A percentile compares a stretch with the other conserved stretches of the same genome.
Conservation (phyloP, 768 basidiomycete genomes). For the Kwoniella shandongensis region DNA sequence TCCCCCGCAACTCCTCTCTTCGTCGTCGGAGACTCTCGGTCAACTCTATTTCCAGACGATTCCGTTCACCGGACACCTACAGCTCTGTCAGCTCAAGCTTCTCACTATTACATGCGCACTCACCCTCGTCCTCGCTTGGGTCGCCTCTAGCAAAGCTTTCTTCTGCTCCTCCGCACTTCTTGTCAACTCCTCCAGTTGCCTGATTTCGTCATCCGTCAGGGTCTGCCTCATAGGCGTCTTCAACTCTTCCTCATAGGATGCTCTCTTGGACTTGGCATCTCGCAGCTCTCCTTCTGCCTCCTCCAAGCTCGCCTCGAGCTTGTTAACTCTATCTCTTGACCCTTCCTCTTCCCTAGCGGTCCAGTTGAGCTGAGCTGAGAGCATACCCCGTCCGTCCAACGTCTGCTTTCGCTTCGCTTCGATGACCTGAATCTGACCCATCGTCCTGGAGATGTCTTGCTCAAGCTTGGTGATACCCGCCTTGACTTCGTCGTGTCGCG, state of each 20-base stretch:
- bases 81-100: slow-evolving; percentile 1
- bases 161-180: slow-evolving; percentile 74
- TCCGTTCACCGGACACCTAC: slow-evolving; percentile 73
- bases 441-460: slow-evolving; percentile 76
- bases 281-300: slow-evolving; percentile 73
- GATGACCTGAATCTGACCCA: slow-evolving; percentile 71
- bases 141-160: slow-evolving; percentile 68
- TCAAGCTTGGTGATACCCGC: slow-evolving; percentile 68
- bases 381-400: slow-evolving; percentile 65
- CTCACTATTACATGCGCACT: slow-evolving; percentile 33
- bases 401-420: slow-evolving; percentile 71
- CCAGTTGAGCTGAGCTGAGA: slow-evolving; percentile 64
- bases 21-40: slow-evolving; percentile 81
- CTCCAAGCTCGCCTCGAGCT: slow-evolving; percentile 66
- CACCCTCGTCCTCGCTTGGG: slow-evolving; percentile 70
- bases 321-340: slow-evolving; percentile 62
- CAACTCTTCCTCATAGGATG: slow-evolving; percentile 69
- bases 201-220: slow-evolving; percentile 71
- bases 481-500: slow-evolving; percentile 72
- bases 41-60: slow-evolving; percentile 84
- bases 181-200: slow-evolving; percentile 64
- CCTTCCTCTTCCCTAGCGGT: slow-evolving; percentile 71
- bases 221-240: slow-evolving; percentile 71
- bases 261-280: slow-evolving; percentile 63
- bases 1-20: slow-evolving; percentile 71